These are phyloP conservation scores for Saccharomycopsis fibuligera DNA, from an alignment of 805 yeast species.

Conservation along the genomic window DNA sequence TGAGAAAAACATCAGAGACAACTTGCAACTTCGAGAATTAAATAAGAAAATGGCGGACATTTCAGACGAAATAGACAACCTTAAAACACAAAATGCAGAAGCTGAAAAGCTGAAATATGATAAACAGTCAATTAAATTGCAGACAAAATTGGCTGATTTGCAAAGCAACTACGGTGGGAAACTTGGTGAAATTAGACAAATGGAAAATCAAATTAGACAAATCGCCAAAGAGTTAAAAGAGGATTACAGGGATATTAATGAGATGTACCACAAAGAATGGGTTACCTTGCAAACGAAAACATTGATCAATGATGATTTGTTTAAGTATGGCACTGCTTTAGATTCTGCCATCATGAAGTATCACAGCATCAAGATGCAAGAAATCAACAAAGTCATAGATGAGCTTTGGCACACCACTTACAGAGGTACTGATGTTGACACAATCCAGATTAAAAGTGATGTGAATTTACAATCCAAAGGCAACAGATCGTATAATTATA, in stretches of 20 bases:
- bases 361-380: slow-evolving; percentile 87
- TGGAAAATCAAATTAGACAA: slow-evolving; percentile 60
- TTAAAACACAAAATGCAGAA: slow-evolving; percentile 56
- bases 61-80: slow-evolving; percentile 30
- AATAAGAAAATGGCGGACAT: slow-evolving; percentile 23
- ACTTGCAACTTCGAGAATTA: slow-evolving; percentile 18
- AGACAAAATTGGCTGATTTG: slow-evolving; percentile 43
- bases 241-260: slow-evolving; percentile 66
- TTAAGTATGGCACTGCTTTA: slow-evolving; percentile 73
- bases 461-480: slow-evolving; percentile 30
- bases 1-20: slow-evolving; percentile 16
- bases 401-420: slow-evolving; percentile 94
- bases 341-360: slow-evolving; percentile 92
- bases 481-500: slow-evolving; percentile 74
- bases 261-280: slow-evolving; percentile 60
- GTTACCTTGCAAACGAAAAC: slow-evolving; percentile 69
- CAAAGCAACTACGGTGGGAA: slow-evolving; percentile 68
- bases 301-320: slow-evolving; percentile 74
- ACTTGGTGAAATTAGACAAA: slow-evolving; percentile 79
- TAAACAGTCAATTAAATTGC: slow-evolving; percentile 44
- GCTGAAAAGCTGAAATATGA: slow-evolving; percentile 55
- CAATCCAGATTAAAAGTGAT: slow-evolving; percentile 81
- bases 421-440: slow-evolving; percentile 91
- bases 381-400: slow-evolving; percentile 78
- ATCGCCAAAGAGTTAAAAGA: slow-evolving; percentile 54